Evolutionary conservation across 176 grass and related monocot genomes (phyloP), one percentile per base, ranked within the genome.

Genomic region (Elaeis guineensis): DNA sequence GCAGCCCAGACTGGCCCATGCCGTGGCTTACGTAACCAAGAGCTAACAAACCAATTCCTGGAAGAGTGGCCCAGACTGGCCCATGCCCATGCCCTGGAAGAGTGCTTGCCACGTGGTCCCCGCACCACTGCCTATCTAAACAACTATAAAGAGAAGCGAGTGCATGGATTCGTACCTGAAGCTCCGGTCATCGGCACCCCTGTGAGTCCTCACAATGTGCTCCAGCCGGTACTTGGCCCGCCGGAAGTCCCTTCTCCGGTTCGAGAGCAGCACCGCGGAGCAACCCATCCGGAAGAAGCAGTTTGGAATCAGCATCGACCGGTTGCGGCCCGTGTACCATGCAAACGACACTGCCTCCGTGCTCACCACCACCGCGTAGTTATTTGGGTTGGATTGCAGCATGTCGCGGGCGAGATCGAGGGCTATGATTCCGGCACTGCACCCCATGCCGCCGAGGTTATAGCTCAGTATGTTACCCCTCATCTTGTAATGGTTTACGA

Each of bases 401-500:
- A 97, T 97, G 82, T 97, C 92, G 49, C 87, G 76, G 3, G 92
- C 87, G 1, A 97, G 71, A 64, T 97, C 92, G 44, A 97, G 20
- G 8, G 92, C 75, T 61, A 97, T 97, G 11, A 91, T 77, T 0
- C 92, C 81, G 1, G 92, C 92, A 74, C 92, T 97, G 87, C 92
- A 91, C 3, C 92, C 92, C 92, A 91, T 97, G 64, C 92, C 92
- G 1, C 92, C 92, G 7, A 97, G 82, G 85, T 97, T 97, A 81
- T 97, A 97, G 88, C 92, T 97, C 64, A 97, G 82, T 54, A 97
- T 91, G 77, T 97, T 97, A 0, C 92, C 87, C 19, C 87, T 70
- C 92, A 97, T 97, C 74, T 97, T 91, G 87, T 91, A 97, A 81
- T 97, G 92, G 77, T 97, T 97, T 4, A 97, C 84, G 78, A 97